A percentile compares a stretch with the other conserved stretches of the same genome.
Evolutionary conservation across 2,329 filamentous ascomycete species (phyloP).

Genomic region (Sclerotinia minor): DNA sequence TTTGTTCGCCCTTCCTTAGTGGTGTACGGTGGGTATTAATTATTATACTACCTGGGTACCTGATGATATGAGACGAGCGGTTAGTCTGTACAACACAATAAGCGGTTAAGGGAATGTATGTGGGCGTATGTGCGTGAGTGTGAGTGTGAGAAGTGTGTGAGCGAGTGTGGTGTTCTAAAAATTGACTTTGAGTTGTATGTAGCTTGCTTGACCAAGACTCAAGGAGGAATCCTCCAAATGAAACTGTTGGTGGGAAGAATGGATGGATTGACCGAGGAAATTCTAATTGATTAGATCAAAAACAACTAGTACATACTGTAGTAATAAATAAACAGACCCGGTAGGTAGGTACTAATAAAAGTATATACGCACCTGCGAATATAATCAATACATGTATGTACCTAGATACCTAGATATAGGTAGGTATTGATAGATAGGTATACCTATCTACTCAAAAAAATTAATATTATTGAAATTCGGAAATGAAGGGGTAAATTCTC

Average conservation of each 20-base stretch:
- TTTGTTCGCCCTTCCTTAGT: background rate
- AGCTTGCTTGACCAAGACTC: background rate
- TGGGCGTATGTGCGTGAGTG: background rate
- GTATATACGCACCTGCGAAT: background rate
- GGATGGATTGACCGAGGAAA: background rate
- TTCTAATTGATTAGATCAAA: background rate
- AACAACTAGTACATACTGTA: too few species aligned
- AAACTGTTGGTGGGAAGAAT: background rate
- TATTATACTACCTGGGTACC: background rate
- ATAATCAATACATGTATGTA: too few species aligned
- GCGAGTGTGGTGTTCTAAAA: background rate
- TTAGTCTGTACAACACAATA: conserved; percentile 1
- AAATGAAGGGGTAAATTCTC: conserved; percentile 2
- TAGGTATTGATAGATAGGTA: too few species aligned
- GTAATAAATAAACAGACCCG: background rate
- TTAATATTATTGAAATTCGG: too few species aligned
- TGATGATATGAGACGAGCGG: background rate
- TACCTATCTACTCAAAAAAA: too few species aligned
- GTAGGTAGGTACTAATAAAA: too few species aligned
- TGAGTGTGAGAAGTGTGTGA: too few species aligned
- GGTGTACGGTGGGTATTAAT: background rate
- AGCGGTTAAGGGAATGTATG: background rate
- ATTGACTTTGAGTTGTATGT: background rate
- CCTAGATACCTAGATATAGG: background rate
- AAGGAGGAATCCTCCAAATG: background rate